Evolutionary conservation across 1,139 yeast species (phyloP), one percentile per base, ranked within the genome.

Genomic region (Petasospora rhodanensis): DNA sequence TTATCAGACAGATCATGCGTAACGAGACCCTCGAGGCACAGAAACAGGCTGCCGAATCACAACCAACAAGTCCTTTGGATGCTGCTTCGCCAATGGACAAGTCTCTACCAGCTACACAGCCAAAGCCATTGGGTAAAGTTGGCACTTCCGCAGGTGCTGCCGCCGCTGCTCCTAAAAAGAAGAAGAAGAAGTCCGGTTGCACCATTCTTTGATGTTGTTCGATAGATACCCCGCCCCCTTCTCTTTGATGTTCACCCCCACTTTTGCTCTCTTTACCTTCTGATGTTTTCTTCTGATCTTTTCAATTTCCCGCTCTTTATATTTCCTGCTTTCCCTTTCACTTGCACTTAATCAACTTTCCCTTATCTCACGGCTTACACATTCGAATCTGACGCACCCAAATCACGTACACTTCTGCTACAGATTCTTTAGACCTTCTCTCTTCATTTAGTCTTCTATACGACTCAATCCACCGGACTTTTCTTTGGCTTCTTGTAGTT

Each of bases 1-100:
- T 91, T 31, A 96, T 91, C 7, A 72, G 96, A 58, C 93, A 83
- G 49, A 86, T 89, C 41, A 81, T 81, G 69, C 70, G 87, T 52
- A 79, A 78, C 47, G 93, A 82, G 55, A 47, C 58, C 30, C 52
- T 54, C 26, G 49, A 49, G 41, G 34, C 21, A 18, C 45, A 42
- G 30, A 46, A 35, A 14, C 36, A 35, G 24, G 14, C 29, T 12
- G 7, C 20, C 31, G 22, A 22, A 18, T 25, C 38, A 22, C 28
- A 18, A 18, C 19, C 21, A 34, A 26, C 33, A 28, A 22, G 18
- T 29, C 15, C 25, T 14, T 34, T 27, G 31, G 16, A 14, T n/a
- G 10, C 18, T 5, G 7, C 29, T 7, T 11, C 24, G 5, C 30
- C 22, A 17, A 24, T 21, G 13, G 19, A n/a, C n/a, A n/a, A n/a